phyloP scores from a whole-genome alignment of 75 land plant genomes.

The Selaginella moellendorffii region DNA sequence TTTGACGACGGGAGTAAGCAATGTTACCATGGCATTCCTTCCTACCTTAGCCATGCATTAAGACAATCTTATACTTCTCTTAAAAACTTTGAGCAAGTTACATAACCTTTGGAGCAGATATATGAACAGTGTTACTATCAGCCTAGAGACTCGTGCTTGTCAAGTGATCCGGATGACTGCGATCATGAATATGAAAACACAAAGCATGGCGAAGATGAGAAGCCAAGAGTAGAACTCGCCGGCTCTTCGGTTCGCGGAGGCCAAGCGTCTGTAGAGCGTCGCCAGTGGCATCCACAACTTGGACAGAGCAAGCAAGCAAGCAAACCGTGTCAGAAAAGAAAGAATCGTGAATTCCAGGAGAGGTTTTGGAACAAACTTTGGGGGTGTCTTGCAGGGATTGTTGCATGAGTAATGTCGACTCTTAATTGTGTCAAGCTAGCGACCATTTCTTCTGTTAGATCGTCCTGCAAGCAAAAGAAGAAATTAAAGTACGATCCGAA shows the following conservation, averaged over 20 bases:
- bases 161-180: conserved; percentile 71
- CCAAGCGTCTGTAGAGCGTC: conserved; percentile 77
- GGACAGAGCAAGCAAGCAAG: too few relatives aligned
- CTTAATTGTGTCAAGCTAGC: conserved; percentile 69
- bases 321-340: neutral
- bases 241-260: conserved; percentile 56
- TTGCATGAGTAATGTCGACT: conserved; percentile 60
- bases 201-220: conserved; percentile 54
- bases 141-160: neutral
- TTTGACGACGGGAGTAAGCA: too few relatives aligned
- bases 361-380: conserved; percentile 31
- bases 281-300: conserved; percentile 79
- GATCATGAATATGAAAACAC: conserved; percentile 69
- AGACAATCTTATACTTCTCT: too few relatives aligned
- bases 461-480: conserved; percentile 44
- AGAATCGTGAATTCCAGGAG: too few relatives aligned
- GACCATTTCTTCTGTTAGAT: conserved; percentile 93
- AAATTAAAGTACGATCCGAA: neutral
- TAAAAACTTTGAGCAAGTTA: too few relatives aligned
- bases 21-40: too few relatives aligned
- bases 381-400: conserved; percentile 57
- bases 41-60: too few relatives aligned
- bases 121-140: too few relatives aligned
- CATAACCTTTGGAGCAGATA: too few relatives aligned
- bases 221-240: conserved; percentile 65